Evolutionary conservation across 441 rosid species (phyloP).

Genomic region (Cnidoscolus chayamansa): DNA sequence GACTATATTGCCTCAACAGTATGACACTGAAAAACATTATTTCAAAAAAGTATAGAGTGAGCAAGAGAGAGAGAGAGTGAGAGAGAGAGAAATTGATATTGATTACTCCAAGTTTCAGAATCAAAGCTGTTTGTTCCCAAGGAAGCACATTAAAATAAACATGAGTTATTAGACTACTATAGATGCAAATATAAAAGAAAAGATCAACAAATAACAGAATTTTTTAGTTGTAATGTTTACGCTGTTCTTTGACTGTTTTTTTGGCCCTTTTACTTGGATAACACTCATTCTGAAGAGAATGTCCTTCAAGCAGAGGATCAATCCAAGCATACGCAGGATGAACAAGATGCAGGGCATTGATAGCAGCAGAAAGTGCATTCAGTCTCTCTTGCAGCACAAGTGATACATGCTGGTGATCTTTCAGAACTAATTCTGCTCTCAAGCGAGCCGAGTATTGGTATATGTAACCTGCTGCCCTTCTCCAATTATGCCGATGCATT

Average conservation of each 20-base stretch:
- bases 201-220: conserved; percentile 8
- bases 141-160: not conserved
- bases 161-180: not conserved
- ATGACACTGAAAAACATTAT: not conserved
- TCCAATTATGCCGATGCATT: conserved; percentile 91
- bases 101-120: conserved; percentile 9
- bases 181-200: conserved; percentile 14
- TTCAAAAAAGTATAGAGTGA: not conserved
- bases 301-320: conserved; percentile 54
- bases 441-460: conserved; percentile 75
- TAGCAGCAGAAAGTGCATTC: conserved; percentile 84
- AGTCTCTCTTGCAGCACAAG: conserved; percentile 77
- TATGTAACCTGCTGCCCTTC: conserved; percentile 84
- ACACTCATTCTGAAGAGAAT: conserved; percentile 32
- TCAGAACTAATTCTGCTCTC: conserved; percentile 55
- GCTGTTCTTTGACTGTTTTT: conserved; percentile 43
- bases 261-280: conserved; percentile 82
- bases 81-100: conserved; percentile 7
- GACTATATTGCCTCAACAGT: not conserved
- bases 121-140: not conserved
- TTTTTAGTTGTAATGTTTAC: conserved; percentile 37
- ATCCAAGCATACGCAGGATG: conserved; percentile 89
- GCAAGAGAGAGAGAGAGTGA: conserved; percentile 2
- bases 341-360: conserved; percentile 86
- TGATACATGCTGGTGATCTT: conserved; percentile 56